Evolutionary conservation across 257 asterid genomes (phyloP), one percentile per base, ranked within the genome.

Genomic region (Petrea volubilis): DNA sequence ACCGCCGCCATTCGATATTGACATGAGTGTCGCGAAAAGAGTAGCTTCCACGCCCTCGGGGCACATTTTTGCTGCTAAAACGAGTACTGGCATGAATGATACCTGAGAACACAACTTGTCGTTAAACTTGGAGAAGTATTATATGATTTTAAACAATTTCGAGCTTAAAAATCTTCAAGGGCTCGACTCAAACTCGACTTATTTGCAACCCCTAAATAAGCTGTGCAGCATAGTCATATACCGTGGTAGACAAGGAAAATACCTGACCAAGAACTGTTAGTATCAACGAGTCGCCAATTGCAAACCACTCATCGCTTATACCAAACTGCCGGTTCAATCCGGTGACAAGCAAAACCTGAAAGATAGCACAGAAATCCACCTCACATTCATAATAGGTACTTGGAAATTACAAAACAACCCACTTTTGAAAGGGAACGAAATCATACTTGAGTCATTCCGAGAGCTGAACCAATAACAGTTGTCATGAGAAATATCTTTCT

Each of bases 11-110:
- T 92, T 92, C 2, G 90, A 92, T 73, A 92, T 80, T 60, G 97
- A 89, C 97, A 92, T 92, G 1, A 92, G 91, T 5, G 97, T 89
- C 5, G 97, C 97, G 9, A 92, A 92, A 15, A 92, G 95, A 24
- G 97, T 92, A 33, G 97, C 96, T 80, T 92, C 97, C 96, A 92
- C 86, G 72, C 96, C 98, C 58, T 65, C 81, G 0, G 96, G 98
- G 75, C 98, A 92, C 60, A 92, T 72, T 79, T 81, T 88, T 51
- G 98, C 96, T 7, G 98, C 98, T 73, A 90, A 70, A 27, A 92
- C 94, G 33, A 92, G 94, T 65, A 92, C 96, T 0, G 96, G 98
- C 98, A 92, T 88, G 77, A 92, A 90, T 14, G 96, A 92, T 25
- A 88, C 96, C 98, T 91, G 85, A 46, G 53, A 74, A 47, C 8